These are phyloP conservation scores for Thecaphora thlaspeos DNA, from an alignment of 1,284 basidiomycete species.

Conservation along the genomic window DNA sequence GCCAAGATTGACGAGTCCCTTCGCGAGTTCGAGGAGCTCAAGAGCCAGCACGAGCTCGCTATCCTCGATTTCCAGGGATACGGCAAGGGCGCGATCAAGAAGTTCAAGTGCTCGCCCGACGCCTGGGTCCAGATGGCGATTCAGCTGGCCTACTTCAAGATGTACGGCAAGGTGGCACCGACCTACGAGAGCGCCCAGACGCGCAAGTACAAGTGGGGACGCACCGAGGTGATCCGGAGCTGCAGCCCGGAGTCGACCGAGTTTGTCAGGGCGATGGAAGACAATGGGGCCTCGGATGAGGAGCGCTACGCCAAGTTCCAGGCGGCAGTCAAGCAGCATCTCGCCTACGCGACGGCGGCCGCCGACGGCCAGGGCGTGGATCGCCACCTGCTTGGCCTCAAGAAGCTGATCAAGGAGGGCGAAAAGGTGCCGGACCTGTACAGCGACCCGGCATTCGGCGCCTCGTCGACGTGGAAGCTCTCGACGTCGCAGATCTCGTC, in stretches of 20 bases:
- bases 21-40: slow-evolving; percentile 73
- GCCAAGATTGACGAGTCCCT: slow-evolving; percentile 66
- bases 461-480: slow-evolving; percentile 84
- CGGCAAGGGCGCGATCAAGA: slow-evolving; percentile 86
- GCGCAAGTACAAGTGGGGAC: slow-evolving; percentile 82
- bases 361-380: slow-evolving; percentile 94
- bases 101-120: slow-evolving; percentile 84
- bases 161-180: slow-evolving; percentile 74
- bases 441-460: slow-evolving; percentile 71
- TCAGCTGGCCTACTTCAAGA: slow-evolving; percentile 87
- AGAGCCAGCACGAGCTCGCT: slow-evolving; percentile 76
- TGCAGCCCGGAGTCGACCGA: slow-evolving; percentile 78
- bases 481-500: slow-evolving; percentile 85
- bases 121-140: slow-evolving; percentile 92
- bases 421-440: slow-evolving; percentile 78
- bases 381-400: slow-evolving; percentile 87
- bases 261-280: slow-evolving; percentile 85
- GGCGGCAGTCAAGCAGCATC: slow-evolving; percentile 75
- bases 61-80: slow-evolving; percentile 85
- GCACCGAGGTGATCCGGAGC: slow-evolving; percentile 91
- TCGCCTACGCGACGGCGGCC: slow-evolving; percentile 84
- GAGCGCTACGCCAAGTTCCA: slow-evolving; percentile 73
- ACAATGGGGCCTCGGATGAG: slow-evolving; percentile 63
- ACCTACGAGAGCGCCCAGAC: slow-evolving; percentile 96
- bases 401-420: slow-evolving; percentile 74